Evolutionary conservation across 257 asterid genomes (phyloP).

Genomic region (Solanum clarkiae): DNA sequence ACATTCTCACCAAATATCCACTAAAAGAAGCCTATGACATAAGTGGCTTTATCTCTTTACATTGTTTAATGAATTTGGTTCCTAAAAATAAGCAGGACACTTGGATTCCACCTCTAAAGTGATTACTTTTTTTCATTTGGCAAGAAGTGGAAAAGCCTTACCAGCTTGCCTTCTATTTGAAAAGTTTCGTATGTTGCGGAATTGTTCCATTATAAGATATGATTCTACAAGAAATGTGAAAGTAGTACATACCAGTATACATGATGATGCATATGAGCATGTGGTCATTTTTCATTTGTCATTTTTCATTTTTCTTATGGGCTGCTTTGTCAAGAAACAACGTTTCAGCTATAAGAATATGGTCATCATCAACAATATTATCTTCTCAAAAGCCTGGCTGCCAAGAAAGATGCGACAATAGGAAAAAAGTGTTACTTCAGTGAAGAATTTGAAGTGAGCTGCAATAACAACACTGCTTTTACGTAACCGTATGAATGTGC

Average conservation of each 20-base stretch:
- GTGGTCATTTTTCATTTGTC: neutral
- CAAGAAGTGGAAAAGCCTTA: neutral
- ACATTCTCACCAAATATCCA: too few species aligned
- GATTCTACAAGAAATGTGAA: neutral
- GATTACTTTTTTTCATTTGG: neutral
- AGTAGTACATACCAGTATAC: neutral
- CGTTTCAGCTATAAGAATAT: neutral
- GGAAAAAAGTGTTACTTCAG: conserved; percentile 22
- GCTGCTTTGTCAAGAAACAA: neutral
- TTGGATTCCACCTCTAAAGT: neutral
- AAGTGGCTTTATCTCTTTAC: too few species aligned
- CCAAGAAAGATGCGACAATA: neutral
- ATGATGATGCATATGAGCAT: neutral
- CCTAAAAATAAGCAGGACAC: too few species aligned
- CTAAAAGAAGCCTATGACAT: too few species aligned
- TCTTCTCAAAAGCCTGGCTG: conserved; percentile 20
- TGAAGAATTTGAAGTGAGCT: neutral
- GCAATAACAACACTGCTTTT: neutral
- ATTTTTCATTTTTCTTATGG: neutral
- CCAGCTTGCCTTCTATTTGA: neutral
- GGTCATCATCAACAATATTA: neutral
- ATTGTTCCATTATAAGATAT: neutral
- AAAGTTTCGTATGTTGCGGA: neutral
- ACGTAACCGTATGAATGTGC: fast-evolving
- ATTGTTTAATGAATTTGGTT: too few species aligned